These are phyloP conservation scores for Lindgomyces ingoldianus DNA, from an alignment of 495 filamentous ascomycete species.

Conservation along the genomic window DNA sequence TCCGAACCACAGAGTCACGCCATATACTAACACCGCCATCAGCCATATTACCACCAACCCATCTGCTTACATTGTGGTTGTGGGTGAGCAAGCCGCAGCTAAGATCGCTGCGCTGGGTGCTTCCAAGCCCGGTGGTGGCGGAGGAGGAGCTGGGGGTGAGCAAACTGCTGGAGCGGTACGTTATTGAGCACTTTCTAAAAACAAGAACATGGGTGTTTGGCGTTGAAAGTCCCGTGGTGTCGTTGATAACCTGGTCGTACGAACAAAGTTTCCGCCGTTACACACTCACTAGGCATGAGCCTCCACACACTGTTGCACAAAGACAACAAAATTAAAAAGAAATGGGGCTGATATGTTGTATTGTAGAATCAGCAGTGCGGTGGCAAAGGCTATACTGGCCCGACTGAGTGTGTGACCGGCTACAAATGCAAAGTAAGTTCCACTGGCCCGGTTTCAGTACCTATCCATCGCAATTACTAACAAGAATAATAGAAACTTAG, in stretches of 20 bases:
- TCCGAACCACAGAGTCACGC: conserved; percentile 33
- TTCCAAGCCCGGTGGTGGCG: conserved; percentile 13
- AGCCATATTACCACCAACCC: conserved; percentile 58
- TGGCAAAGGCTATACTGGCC: background rate
- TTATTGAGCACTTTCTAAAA: background rate
- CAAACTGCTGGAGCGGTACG: conserved; percentile 34
- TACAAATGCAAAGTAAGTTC: too few relatives aligned
- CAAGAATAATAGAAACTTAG: too few relatives aligned
- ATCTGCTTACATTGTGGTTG: conserved; percentile 59
- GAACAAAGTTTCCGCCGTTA: background rate
- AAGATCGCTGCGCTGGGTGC: conserved; percentile 53
- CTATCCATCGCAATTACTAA: too few relatives aligned
- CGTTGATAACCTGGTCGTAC: background rate
- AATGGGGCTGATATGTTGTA: background rate
- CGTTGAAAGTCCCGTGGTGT: background rate
- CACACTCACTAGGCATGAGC: background rate
- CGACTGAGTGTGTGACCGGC: background rate
- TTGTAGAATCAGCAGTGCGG: background rate
- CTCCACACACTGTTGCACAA: background rate
- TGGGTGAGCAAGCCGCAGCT: conserved; percentile 58
- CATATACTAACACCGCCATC: background rate
- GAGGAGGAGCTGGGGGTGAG: too few relatives aligned
- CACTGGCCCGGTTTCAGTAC: too few relatives aligned
- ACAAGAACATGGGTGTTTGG: conserved; percentile 5
- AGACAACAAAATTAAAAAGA: background rate